These are phyloP conservation scores for Trypanosoma caninum DNA, from an alignment of 208 protist species.

Conservation along the genomic window DNA sequence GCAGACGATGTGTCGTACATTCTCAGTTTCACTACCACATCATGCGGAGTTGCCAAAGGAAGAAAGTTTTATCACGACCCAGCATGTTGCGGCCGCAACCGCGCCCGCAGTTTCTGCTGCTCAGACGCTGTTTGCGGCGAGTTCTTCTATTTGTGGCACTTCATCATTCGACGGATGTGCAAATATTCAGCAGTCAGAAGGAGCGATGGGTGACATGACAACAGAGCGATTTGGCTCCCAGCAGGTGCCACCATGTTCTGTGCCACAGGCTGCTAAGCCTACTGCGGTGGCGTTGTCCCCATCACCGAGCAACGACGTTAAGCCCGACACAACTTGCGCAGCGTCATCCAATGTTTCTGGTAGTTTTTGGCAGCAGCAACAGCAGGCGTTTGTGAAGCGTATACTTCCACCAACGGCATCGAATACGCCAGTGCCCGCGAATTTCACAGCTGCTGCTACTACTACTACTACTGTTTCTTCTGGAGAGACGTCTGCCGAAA, in stretches of 20 bases:
- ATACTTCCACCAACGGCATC: neutral
- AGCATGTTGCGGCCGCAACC: constrained; percentile 10
- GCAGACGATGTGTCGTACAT: constrained; percentile 19
- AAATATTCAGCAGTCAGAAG: neutral
- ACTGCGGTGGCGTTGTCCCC: neutral
- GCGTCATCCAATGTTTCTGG: neutral
- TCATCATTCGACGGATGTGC: neutral
- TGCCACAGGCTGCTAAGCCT: neutral
- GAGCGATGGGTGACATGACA: neutral
- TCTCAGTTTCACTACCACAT: neutral
- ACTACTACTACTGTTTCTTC: neutral
- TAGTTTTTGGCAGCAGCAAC: neutral
- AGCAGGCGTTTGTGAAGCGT: neutral
- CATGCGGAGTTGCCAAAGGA: neutral
- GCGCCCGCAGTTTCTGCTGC: constrained; percentile 5
- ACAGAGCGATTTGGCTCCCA: neutral
- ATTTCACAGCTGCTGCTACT: neutral
- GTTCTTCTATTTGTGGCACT: neutral
- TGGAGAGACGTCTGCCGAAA: constrained; percentile 1
- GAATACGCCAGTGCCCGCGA: neutral
- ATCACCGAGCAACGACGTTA: neutral
- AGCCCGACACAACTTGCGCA: neutral
- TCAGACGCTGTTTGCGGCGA: neutral
- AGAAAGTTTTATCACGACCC: constrained; percentile 8
- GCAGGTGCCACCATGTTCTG: neutral